phyloP scores from a whole-genome alignment of 352 stramenopile genomes.

The Globisporangium carolinianum region DNA sequence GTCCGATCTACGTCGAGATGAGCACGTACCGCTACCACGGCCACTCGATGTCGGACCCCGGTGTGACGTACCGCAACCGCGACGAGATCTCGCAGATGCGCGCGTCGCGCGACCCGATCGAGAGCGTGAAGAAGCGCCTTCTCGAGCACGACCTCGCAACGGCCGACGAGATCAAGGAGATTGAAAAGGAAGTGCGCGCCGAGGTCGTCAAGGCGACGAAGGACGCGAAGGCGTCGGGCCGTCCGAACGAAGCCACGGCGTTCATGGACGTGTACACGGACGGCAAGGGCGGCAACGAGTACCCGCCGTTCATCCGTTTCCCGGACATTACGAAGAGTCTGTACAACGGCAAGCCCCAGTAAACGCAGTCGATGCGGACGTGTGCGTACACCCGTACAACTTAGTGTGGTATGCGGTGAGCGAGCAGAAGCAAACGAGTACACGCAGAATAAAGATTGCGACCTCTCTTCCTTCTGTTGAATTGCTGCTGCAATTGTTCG shows the following conservation, averaged over 20 bases:
- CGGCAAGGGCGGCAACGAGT: constrained; percentile 86
- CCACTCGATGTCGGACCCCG: constrained; percentile 99
- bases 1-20: constrained; percentile 99
- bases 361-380: background rate
- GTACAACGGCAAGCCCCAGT: constrained; percentile 71
- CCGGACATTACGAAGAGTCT: constrained; percentile 94
- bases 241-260: constrained; percentile 39
- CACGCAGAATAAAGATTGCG: no score
- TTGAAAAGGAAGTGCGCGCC: constrained; percentile 98
- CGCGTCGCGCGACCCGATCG: constrained; percentile 97
- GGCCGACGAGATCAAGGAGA: constrained; percentile 97
- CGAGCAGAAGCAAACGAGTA: no score
- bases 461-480: no score
- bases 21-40: constrained; percentile 99
- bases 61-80: constrained; percentile 99
- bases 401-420: no score
- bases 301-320: constrained; percentile 95
- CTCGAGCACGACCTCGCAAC: constrained; percentile 93
- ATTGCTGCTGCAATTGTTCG: no score
- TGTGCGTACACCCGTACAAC: no score
- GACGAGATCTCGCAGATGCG: constrained; percentile 99
- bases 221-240: constrained; percentile 82
- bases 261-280: constrained; percentile 90
- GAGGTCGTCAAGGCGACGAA: constrained; percentile 95
- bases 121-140: constrained; percentile 97